These are phyloP conservation scores for Peziza echinospora DNA, from an alignment of 495 filamentous ascomycete genomes.

Conservation along the genomic window DNA sequence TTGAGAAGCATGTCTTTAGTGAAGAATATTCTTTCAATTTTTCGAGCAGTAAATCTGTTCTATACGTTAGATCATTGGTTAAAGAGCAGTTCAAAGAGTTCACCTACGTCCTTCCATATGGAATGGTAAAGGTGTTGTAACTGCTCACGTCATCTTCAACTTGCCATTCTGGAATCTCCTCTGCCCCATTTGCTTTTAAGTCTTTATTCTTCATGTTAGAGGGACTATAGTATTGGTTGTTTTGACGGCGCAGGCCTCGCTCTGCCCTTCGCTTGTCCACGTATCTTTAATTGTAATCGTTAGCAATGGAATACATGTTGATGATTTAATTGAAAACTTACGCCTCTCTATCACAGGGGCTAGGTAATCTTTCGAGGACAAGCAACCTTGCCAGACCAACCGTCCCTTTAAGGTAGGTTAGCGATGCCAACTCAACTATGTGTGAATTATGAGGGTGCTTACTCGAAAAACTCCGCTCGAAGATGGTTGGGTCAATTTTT, in stretches of 20 bases:
- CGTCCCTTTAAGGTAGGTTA: conserved; percentile 23
- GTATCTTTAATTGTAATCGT: too few species aligned
- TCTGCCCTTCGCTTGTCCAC: conserved; percentile 41
- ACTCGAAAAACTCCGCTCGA: conserved; percentile 47
- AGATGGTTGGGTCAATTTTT: conserved; percentile 62
- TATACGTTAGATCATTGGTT: too few species aligned
- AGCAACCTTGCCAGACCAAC: conserved; percentile 58
- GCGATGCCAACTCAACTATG: too few species aligned
- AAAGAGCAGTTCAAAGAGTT: too few species aligned
- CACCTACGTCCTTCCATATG: conserved; percentile 50
- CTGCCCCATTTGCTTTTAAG: conserved; percentile 47
- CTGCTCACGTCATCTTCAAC: conserved; percentile 48
- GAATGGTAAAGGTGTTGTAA: conserved; percentile 59
- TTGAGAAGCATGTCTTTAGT: conserved; percentile 65
- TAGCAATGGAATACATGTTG: too few species aligned
- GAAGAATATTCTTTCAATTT: conserved; percentile 55
- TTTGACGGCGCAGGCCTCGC: conserved; percentile 31
- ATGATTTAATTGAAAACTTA: too few species aligned
- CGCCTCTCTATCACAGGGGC: conserved; percentile 36
- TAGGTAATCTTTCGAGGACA: conserved; percentile 58
- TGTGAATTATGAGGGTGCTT: conserved; percentile 8
- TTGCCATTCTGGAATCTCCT: conserved; percentile 66
- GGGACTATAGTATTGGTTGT: conserved; percentile 2
- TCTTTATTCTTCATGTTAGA: conserved; percentile 27
- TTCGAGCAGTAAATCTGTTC: not conserved